Conservation (phyloP, 257 asterid genomes). For the Solanum appendiculatum region DNA sequence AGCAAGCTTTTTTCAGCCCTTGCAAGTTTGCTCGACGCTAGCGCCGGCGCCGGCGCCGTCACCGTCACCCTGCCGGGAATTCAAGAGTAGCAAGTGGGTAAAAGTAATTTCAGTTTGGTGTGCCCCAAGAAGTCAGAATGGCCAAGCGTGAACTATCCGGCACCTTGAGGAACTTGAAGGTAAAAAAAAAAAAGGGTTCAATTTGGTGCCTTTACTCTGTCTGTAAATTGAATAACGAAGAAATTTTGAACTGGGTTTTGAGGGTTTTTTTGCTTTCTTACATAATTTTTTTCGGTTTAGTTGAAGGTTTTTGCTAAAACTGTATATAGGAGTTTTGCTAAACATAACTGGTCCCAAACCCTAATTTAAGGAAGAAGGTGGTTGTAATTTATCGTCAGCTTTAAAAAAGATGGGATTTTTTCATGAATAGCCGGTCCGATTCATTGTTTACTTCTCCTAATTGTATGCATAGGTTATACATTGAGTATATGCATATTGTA, state of each 20-base stretch:
- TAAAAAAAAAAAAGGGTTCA: background rate
- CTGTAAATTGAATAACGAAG: background rate
- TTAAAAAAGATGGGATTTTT: background rate
- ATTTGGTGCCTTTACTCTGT: background rate
- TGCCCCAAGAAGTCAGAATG: conserved; percentile 19
- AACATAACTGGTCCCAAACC: no score
- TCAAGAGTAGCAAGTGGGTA: background rate
- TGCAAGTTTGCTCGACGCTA: background rate
- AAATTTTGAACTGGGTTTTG: background rate
- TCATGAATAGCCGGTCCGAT: no score
- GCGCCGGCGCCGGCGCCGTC: background rate
- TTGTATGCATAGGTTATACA: no score
- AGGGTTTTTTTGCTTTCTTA: background rate
- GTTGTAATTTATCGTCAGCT: background rate
- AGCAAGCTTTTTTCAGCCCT: background rate
- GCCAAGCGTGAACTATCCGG: conserved; percentile 80
- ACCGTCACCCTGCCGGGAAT: background rate
- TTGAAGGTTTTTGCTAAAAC: background rate
- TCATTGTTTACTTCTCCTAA: no score
- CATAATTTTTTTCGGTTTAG: background rate
- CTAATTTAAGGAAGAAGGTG: no score
- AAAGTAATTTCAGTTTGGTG: background rate
- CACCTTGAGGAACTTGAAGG: conserved; percentile 87
- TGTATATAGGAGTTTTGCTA: background rate
- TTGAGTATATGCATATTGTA: no score